Base-by-base conservation (phyloP, 2,329 filamentous ascomycete species). In the Penicillium sp. region DNA sequence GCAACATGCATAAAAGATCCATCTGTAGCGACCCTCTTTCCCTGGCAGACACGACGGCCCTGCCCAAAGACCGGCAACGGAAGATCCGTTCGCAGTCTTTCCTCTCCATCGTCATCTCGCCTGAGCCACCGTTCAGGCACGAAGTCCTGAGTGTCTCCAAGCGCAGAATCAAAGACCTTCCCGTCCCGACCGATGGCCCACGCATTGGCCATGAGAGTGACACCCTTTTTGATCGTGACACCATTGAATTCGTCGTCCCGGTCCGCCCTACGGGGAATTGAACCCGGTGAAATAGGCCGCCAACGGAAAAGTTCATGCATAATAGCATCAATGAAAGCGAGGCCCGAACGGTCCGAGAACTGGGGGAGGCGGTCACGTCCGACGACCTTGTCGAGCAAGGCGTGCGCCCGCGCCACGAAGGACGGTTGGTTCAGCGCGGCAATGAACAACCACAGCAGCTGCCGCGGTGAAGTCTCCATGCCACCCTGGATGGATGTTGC, bases 391-490 rank as follows among this genome's bases (percentile, higher is more conserved):
- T 76, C 73, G 10, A 76, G 64, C 24, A 69, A 54, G 8, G 60
- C 62, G 7, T 79, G 74, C 0, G 76, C 77, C 14, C 72, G 71
- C 0, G 52, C 31, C 10, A 80, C 66, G 2, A 74, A 72, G 13
- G 75, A 68, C 0, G 77, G 78, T 45, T 78, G 74, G 60, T 78
- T 59, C 72, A 77, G 54, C 61, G 82, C 50, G 57, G 82, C 62
- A 60, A 82, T 49, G 69, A 84, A 79, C 66, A 75, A 76, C 45
- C 76, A 77, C 57, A 78, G 76, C 24, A 81, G 68, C 0, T 79
- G 79, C 9, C 76, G 77, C 0, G 78, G 77, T 0, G 78, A 81
- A 0, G 79, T 82, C 62, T 82, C 79, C 45, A 74, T 80, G 20
- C 79, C 75, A 18, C 78, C 79, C 26, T 79, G 79, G 56, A 81